phyloP scores from a whole-genome alignment of 495 filamentous ascomycete species.

The Annulohypoxylon moriforme region DNA sequence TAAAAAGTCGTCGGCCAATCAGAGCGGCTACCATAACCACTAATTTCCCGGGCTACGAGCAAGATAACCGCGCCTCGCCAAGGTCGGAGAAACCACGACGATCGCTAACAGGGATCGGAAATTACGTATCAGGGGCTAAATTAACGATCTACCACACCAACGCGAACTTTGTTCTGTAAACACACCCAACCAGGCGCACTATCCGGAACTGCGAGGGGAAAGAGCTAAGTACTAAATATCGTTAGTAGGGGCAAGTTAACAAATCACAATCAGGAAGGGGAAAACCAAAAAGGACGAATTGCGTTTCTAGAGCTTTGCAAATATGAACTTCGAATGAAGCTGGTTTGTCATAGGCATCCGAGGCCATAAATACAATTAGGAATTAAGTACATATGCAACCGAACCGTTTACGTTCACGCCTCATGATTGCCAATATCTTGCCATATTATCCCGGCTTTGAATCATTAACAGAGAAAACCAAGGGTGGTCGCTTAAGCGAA shows the following conservation, averaged over 20 bases:
- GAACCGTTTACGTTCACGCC: conserved; percentile 37
- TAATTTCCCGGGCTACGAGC: conserved; percentile 16
- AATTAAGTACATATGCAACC: conserved; percentile 60
- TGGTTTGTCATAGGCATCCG: conserved; percentile 39
- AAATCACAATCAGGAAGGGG: neutral
- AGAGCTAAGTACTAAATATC: too few species aligned
- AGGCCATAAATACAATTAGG: conserved; percentile 53
- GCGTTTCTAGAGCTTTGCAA: conserved; percentile 5
- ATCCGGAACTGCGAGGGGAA: too few species aligned
- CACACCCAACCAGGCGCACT: neutral
- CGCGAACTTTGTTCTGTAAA: neutral
- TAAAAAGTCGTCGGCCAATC: conserved; percentile 11
- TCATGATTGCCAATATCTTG: conserved; percentile 35
- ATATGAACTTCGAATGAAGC: conserved; percentile 27
- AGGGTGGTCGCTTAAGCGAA: conserved; percentile 58
- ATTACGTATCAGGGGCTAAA: conserved; percentile 27
- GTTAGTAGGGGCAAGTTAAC: neutral
- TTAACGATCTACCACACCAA: conserved; percentile 8
- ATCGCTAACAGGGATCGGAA: conserved; percentile 30
- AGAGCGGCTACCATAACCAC: neutral
- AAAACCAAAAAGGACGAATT: neutral
- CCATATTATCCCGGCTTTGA: conserved; percentile 38
- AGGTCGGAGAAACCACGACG: neutral
- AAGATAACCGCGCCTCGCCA: neutral
- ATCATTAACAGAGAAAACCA: conserved; percentile 43